Base-by-base conservation (phyloP, 1,284 basidiomycete genomes). In the Anthracocystis panici-leucophaei region DNA sequence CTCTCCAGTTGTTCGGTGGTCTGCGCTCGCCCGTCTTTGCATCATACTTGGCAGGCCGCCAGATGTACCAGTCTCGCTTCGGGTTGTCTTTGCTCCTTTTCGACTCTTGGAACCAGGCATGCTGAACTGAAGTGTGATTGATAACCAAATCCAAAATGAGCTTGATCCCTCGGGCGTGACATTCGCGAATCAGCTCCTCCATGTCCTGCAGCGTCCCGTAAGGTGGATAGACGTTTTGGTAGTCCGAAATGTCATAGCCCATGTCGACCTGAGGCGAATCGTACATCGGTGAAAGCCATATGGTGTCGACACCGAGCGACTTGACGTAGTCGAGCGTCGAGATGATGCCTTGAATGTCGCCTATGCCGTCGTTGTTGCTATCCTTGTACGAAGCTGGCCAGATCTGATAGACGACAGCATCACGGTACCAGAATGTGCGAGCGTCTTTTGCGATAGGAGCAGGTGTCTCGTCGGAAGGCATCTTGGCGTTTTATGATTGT, bases 91-190 rank as follows among this genome's bases (percentile, higher is more conserved):
- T 90, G 67, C 87, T 88, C 2, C 89, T 88, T 53, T 88, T 88
- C 16, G 91, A 92, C 66, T 89, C 87, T 61, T 88, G 81, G 86
- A 92, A 93, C 92, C 92, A 93, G 27, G 87, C 88, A 38, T 79
- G 77, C 64, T 79, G 75, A 84, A 92, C 90, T 3, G 91, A 92
- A 3, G 89, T 90, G 84, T 92, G 92, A 83, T 92, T 93, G 18
- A 91, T 90, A 23, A 93, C 92, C 2, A 93, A 89, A 82, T 93
- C 91, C 87, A 92, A 91, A 88, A 92, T 89, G 49, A 92, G 87
- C 78, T 91, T 91, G 89, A 93, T 91, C 0, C 89, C 90, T 45
- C 89, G 88, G n/a, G 88, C 84, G 70, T 92, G 91, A 44, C 90
- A 87, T 9, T 88, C 90, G 21, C 87, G 82, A 46, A 91, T 85